Evolutionary conservation across 371 early-diverging fungal species (phyloP).

Genomic region (Mucor lusitanicus): DNA sequence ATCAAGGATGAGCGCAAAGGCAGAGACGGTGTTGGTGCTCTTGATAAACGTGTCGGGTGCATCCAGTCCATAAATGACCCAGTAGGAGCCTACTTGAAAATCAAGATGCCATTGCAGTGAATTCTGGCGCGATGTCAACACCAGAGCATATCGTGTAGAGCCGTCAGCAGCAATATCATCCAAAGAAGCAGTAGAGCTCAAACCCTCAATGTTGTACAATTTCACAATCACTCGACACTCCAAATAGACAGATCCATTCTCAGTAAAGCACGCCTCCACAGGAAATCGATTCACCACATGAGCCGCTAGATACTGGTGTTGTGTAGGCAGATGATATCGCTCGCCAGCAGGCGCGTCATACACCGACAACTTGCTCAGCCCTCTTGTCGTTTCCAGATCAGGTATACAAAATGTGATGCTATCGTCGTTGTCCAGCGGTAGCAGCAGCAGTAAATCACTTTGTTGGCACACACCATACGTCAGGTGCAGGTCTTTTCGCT

Average conservation of each 20-base stretch:
- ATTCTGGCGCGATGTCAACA: not conserved
- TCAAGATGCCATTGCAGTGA: not conserved
- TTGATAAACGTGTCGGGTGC: not conserved
- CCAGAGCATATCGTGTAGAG: not conserved
- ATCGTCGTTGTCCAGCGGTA: not conserved
- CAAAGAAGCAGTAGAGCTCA: not conserved
- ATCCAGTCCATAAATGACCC: not conserved
- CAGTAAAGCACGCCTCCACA: not conserved
- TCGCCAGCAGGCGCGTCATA: not conserved
- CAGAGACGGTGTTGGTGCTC: not conserved
- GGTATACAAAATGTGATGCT: not conserved
- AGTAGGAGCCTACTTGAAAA: not conserved
- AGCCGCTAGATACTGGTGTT: not conserved
- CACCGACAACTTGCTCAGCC: not conserved
- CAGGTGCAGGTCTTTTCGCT: not conserved
- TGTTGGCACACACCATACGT: not conserved
- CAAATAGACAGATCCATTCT: not conserved
- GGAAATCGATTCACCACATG: not conserved
- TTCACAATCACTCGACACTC: constrained; percentile 3
- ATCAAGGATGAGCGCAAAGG: not conserved
- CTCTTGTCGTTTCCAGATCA: not conserved
- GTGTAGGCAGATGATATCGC: no score
- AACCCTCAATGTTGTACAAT: not conserved
- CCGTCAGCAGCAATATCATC: not conserved
- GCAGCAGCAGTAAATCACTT: not conserved